Base-by-base conservation (phyloP, 495 filamentous ascomycete species). In the Penicillium roqueforti region DNA sequence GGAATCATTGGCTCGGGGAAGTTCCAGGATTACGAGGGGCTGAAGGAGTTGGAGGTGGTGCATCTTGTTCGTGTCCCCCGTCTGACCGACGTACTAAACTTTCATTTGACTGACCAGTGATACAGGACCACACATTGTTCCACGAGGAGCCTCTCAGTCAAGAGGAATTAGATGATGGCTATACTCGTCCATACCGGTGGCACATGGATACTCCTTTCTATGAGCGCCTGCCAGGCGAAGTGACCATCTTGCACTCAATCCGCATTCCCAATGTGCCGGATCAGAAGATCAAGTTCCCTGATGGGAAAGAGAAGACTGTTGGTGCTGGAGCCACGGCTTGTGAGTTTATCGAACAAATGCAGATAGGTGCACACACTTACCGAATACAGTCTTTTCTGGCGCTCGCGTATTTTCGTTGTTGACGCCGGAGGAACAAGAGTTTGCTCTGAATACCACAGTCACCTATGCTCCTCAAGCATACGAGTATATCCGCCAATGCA, bases 151-250 rank as follows among this genome's bases (percentile, higher is more conserved):
- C 53, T 26, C 39, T 55, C 11, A 31, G 16, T 1, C 53, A 55
- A 22, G 29, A 38, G 4, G 47, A 47, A 1, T 29, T 51, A 14
- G 48, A 41, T 31, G 16, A 51, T 29, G 48, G 48, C 0, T 56
- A 45, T 37, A 56, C 47, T 10, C 54, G 54, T 11, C 47, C 54
- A 18, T 56, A 56, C 25, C 41, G 54, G 14, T 51, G 54, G 54
- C 54, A 56, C 20, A 56, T 56, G 54, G 54, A 56, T 43, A 56
- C 54, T 6, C 54, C 54, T 1, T 56, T 56, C 31, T 56, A 51
- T 45, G 54, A 56, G 23, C 46, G 54, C 4, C 26, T 56, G 32
- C 54, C 54, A 3, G 54, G 54, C 9, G 54, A 56, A 32, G 54
- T 56, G 16, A 56, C 54, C 9, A 56, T 56, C 16, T 22, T 56